Evolutionary conservation across 1,284 basidiomycete species (phyloP).

Genomic region (Boletus smithii): DNA sequence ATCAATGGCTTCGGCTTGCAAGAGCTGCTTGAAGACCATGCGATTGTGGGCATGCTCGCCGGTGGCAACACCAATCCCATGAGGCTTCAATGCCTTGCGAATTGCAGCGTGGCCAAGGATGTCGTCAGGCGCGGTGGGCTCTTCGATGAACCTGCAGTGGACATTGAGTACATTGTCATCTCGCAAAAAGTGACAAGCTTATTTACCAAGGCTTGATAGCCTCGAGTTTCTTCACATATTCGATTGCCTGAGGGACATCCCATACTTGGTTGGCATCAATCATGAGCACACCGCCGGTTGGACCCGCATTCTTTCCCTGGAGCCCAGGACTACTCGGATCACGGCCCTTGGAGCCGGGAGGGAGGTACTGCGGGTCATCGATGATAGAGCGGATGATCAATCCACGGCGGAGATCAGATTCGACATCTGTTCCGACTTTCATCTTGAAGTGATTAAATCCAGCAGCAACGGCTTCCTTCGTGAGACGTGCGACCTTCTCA

Average conservation of each 20-base stretch:
- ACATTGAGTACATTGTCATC: constrained; percentile 2
- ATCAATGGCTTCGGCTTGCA: constrained; percentile 85
- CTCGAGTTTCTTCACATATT: constrained; percentile 81
- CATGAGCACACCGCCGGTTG: constrained; percentile 92
- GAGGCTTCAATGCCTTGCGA: constrained; percentile 74
- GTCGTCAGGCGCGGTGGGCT: constrained; percentile 92
- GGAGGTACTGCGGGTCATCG: constrained; percentile 80
- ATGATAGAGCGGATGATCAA: constrained; percentile 90
- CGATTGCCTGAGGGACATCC: constrained; percentile 91
- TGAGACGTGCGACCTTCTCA: constrained; percentile 86
- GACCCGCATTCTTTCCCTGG: constrained; percentile 89
- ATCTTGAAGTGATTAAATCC: constrained; percentile 98
- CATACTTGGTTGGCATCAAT: constrained; percentile 97
- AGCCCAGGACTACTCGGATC: constrained; percentile 66
- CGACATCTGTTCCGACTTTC: constrained; percentile 87
- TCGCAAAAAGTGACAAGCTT: not conserved
- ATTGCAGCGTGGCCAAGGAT: constrained; percentile 82
- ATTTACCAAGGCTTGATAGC: constrained; percentile 78
- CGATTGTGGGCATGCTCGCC: constrained; percentile 96
- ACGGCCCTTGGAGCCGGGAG: constrained; percentile 49
- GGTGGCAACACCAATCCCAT: constrained; percentile 91
- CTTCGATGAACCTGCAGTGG: constrained; percentile 83
- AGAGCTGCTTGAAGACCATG: constrained; percentile 95
- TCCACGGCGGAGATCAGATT: constrained; percentile 84
- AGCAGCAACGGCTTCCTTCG: constrained; percentile 76